Percentiles rank a stretch among this genome's conserved stretches.
phyloP scores from a whole-genome alignment of 805 yeast species.

The Lipomyces kockii region DNA sequence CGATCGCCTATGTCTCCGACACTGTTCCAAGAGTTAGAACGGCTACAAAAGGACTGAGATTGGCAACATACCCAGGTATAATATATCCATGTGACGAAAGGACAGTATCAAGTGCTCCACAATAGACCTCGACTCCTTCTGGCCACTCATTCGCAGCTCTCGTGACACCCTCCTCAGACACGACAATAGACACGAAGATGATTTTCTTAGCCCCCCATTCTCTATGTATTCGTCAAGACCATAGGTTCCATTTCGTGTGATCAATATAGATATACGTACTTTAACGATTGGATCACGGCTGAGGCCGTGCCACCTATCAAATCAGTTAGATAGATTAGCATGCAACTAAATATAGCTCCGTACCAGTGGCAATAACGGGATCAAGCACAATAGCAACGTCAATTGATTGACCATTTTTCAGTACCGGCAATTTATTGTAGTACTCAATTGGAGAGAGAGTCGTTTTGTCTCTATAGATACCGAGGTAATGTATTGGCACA shows the following conservation, averaged over 20 bases:
- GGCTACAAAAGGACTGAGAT: conserved; percentile 5
- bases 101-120: conserved; percentile 41
- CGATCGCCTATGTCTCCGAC: conserved; percentile 47
- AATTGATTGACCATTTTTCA: conserved; percentile 20
- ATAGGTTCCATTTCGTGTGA: background rate
- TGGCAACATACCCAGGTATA: conserved; percentile 40
- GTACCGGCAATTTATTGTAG: conserved; percentile 44
- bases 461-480: conserved; percentile 44
- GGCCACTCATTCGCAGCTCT: conserved; percentile 34
- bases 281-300: conserved; percentile 43
- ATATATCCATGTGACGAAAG: conserved; percentile 42
- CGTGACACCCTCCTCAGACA: conserved; percentile 39
- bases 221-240: background rate
- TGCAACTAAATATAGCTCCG: background rate
- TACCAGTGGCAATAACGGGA: conserved; percentile 46
- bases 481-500: conserved; percentile 44
- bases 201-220: conserved; percentile 45
- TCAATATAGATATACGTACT: conserved; percentile 12
- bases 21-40: background rate
- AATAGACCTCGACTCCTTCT: conserved; percentile 39
- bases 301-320: conserved; percentile 42
- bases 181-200: conserved; percentile 40
- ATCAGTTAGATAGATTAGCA: conserved; percentile 1
- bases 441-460: conserved; percentile 44
- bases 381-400: conserved; percentile 43